Evolutionary conservation across 2,329 filamentous ascomycete genomes (phyloP).

Genomic region (Esteya vermicola): DNA sequence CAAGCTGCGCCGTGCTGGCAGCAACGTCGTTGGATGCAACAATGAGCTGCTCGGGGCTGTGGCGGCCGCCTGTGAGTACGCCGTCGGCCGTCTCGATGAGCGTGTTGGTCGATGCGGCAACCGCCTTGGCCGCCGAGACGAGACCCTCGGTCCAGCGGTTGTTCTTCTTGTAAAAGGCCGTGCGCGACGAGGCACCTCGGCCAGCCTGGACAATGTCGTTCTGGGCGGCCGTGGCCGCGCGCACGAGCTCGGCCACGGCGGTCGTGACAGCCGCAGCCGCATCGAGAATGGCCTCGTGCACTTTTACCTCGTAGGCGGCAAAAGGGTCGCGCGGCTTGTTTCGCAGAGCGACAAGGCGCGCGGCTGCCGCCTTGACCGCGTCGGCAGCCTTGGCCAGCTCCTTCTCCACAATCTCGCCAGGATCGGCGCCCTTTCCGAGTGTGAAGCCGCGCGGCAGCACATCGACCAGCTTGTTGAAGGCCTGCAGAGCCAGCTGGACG

Average conservation of each 20-base stretch:
- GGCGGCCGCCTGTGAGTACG: conserved; percentile 79
- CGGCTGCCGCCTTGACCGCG: conserved; percentile 84
- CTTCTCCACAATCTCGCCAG: conserved; percentile 83
- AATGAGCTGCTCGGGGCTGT: conserved; percentile 92
- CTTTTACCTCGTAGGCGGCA: conserved; percentile 89
- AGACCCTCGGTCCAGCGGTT: conserved; percentile 98
- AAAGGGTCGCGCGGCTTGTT: conserved; percentile 95
- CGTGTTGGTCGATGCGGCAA: conserved; percentile 83
- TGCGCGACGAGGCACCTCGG: conserved; percentile 70
- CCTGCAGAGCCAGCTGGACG: conserved; percentile 85
- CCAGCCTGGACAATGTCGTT: conserved; percentile 94
- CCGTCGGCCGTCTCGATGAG: conserved; percentile 97
- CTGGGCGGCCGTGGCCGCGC: conserved; percentile 83
- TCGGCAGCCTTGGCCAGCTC: conserved; percentile 90
- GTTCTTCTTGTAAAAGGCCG: conserved; percentile 99
- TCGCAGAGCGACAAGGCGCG: conserved; percentile 78
- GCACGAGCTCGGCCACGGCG: conserved; percentile 87
- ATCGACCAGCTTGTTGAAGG: conserved; percentile 85
- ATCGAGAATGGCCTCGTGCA: conserved; percentile 89
- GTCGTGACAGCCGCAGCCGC: conserved; percentile 87
- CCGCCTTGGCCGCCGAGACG: conserved; percentile 93
- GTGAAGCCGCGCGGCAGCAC: conserved; percentile 82
- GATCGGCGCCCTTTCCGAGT: conserved; percentile 65
- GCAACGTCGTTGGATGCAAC: conserved; percentile 96
- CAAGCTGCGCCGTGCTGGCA: conserved; percentile 88